Percentiles rank a stretch among this genome's conserved stretches.
Evolutionary conservation across 192 early-diverging fungal species (phyloP).

Genomic region (Lunasporangiospora selenospora): DNA sequence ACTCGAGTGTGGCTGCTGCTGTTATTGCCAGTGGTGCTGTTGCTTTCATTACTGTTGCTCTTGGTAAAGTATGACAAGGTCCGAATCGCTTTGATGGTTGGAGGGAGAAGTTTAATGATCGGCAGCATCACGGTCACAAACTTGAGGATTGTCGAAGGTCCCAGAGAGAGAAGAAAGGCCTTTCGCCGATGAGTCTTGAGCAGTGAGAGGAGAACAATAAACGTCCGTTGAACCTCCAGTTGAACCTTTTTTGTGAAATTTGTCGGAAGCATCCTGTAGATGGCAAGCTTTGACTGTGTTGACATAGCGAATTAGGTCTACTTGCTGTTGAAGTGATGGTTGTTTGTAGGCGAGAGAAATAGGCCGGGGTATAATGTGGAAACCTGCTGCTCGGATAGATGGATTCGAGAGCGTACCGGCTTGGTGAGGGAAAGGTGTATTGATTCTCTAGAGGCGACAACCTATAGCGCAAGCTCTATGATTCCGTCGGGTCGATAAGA

Average conservation of each 20-base stretch:
- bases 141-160: conserved; percentile 42
- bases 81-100: conserved; percentile 29
- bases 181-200: conserved; percentile 44
- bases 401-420: too few relatives aligned
- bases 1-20: conserved; percentile 15
- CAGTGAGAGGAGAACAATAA: conserved; percentile 26
- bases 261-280: conserved; percentile 15
- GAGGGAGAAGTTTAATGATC: conserved; percentile 33
- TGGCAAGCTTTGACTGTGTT: conserved; percentile 28
- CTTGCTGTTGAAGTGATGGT: too few relatives aligned
- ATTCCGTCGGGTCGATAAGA: too few relatives aligned
- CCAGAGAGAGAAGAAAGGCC: conserved; percentile 35
- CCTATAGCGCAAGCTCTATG: too few relatives aligned
- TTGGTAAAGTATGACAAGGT: conserved; percentile 23
- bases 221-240: conserved; percentile 30
- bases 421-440: too few relatives aligned
- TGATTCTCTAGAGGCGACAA: too few relatives aligned
- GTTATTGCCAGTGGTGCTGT: background rate
- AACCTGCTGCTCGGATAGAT: too few relatives aligned
- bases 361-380: too few relatives aligned
- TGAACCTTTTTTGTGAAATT: conserved; percentile 25
- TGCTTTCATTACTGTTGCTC: background rate
- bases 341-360: too few relatives aligned
- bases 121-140: conserved; percentile 40
- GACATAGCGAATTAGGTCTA: too few relatives aligned